Conservation (phyloP, 257 asterid genomes). For the Lycium barbarum region DNA sequence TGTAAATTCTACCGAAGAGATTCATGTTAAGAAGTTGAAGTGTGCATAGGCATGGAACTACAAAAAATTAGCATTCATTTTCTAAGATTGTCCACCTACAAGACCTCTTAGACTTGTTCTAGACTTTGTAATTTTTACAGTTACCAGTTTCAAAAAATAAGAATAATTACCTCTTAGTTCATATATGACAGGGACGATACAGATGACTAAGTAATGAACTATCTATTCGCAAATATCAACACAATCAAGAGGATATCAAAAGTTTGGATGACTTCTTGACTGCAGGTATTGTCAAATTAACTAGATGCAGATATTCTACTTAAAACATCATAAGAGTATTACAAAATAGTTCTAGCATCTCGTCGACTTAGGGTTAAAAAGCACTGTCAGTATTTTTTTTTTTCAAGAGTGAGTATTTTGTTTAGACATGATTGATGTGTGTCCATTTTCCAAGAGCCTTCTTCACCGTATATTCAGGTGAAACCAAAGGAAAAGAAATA, state of each 20-base stretch:
- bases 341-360: constrained; percentile 6
- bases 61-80: background rate
- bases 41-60: background rate
- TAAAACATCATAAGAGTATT: background rate
- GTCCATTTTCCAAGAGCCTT: background rate
- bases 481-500: no score
- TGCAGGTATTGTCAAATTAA: background rate
- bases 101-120: background rate
- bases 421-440: background rate
- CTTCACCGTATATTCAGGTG: background rate
- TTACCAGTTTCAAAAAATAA: no score
- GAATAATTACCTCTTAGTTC: background rate
- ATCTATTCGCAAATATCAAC: background rate
- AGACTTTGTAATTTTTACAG: no score
- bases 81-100: background rate
- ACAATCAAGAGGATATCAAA: background rate
- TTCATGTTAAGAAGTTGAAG: background rate
- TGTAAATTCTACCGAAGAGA: constrained; percentile 12
- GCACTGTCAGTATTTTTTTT: background rate
- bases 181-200: background rate
- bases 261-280: background rate
- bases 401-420: background rate
- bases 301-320: background rate
- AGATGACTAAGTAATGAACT: background rate
- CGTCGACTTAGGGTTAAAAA: background rate